phyloP scores from a whole-genome alignment of 2,329 filamentous ascomycete species.

The Colletotrichum tabaci region DNA sequence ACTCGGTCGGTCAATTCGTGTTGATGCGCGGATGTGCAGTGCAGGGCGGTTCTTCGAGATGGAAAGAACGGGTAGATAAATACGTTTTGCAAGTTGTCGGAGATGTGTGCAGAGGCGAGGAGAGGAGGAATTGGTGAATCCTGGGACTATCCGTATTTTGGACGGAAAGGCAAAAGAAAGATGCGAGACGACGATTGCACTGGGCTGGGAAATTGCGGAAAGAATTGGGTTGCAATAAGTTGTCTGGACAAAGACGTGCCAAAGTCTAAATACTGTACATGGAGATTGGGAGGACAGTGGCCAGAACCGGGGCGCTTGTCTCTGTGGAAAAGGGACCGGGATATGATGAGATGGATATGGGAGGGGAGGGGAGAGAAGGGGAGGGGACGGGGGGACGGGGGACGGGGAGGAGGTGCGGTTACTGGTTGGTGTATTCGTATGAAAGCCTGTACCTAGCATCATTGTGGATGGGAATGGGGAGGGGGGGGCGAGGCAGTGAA shows the following conservation, averaged over 20 bases:
- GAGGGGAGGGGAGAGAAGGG: neutral
- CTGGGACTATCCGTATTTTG: neutral
- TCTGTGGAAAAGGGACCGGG: conserved; percentile 26
- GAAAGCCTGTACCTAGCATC: neutral
- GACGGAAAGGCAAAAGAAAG: neutral
- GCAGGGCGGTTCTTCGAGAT: neutral
- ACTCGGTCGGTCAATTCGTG: conserved; percentile 29
- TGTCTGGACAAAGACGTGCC: conserved; percentile 25
- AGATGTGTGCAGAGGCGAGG: conserved; percentile 5
- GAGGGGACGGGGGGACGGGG: neutral
- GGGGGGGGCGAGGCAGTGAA: conserved; percentile 36
- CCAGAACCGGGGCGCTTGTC: conserved; percentile 25
- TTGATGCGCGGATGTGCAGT: neutral
- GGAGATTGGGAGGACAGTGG: conserved; percentile 27
- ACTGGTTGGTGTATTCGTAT: neutral
- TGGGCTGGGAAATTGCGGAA: neutral
- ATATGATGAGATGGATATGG: conserved; percentile 30
- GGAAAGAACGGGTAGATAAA: neutral
- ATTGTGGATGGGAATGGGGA: conserved; percentile 3
- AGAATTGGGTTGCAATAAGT: conserved; percentile 10
- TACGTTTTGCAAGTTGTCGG: neutral
- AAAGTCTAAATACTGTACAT: conserved; percentile 37
- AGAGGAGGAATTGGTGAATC: neutral
- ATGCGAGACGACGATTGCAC: neutral
- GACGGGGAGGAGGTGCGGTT: neutral